Evolutionary conservation across 1,284 basidiomycete genomes (phyloP), one percentile per base, ranked within the genome.

Genomic region (Schizophyllum amplum): DNA sequence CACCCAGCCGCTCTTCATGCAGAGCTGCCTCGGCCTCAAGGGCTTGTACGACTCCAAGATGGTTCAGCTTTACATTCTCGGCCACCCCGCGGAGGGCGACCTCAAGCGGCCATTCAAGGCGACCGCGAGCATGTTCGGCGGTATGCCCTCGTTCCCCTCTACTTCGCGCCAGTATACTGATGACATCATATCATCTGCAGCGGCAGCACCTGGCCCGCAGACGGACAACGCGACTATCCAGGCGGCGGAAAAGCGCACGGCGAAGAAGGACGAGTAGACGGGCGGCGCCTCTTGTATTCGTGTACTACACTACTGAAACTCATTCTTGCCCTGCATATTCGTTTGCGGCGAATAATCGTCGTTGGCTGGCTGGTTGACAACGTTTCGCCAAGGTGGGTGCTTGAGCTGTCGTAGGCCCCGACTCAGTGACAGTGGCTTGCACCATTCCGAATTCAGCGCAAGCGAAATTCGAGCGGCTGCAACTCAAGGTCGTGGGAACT

Each of bases 1-100:
- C 79, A 94, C 92, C 11, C 93, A 94, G 67, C 94, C 93, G 9
- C 81, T 95, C 61, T 95, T 96, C 75, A 87, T 96, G 61, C 93
- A 96, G 71, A 81, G 82, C 26, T 79, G 96, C 64, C 94, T 95
- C 91, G 91, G 89, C 21, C 61, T 96, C 67, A 96, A 97, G 77
- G 81, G 79, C 52, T 71, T 94, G 50, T 91, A 89, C 70, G 94
- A 96, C 67, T 86, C 90, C 59, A 94, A 93, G 71, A 79, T 82
- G 17, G 82, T 94, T 62, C 78, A 84, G 52, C 85, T 96, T 60
- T 84, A 94, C 74, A 56, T 96, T 58, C 72, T 91, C 33, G 88
- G 88, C 53, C 81, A 87, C 69, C 75, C 81, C 25, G 85, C 94
- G 1, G 87, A 87, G 46, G 95, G 93, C 47, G 92, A 95, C 64